Evolutionary conservation across 352 stramenopile genomes (phyloP), one percentile per base, ranked within the genome.

Genomic region (Globisporangium mamillatum): DNA sequence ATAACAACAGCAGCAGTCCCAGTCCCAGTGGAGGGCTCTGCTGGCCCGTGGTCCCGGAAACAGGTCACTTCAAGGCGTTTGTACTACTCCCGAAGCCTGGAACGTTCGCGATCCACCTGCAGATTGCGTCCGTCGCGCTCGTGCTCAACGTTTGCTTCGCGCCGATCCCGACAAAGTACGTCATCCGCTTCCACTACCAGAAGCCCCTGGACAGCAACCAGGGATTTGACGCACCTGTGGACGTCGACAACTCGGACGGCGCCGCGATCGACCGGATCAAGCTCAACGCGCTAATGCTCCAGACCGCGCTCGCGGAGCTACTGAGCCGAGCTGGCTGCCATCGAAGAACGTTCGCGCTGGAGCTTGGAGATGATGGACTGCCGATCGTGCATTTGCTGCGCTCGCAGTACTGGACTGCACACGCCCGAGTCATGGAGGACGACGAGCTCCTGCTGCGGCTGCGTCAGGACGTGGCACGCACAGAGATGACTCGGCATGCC

Each of bases 161-260:
- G 55, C 70, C 63, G 1, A 22, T 59, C 0, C 56, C 67, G n/a
- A 78, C 76, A 14, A 67, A 62, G 7, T 81, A 79, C 48, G 57
- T 82, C 16, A 77, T 92, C 16, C 80, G 78, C 44, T 92, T 92
- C 57, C 78, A 92, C 75, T 92, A 89, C 67, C 84, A 91, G 66
- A 85, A 82, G 50, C 80, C 78, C 29, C 67, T 36, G 1, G 83
- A 91, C 61, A 74, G 58, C 24, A 52, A 72, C 62, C 69, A 86
- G 24, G 80, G 83, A 14, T 90, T 92, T 61, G 84, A 92, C 34
- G 81, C 81, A 4, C 81, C 84, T 0, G 64, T 63, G 0, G 77
- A 74, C 0, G 68, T 79, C 27, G 80, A 90, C 73, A 88, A 86
- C 62, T 89, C 80, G 27, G 78, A 88, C 66, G 56, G 73, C n/a